phyloP scores from a whole-genome alignment of 75 land plant species.

The Cupressus sempervirens region DNA sequence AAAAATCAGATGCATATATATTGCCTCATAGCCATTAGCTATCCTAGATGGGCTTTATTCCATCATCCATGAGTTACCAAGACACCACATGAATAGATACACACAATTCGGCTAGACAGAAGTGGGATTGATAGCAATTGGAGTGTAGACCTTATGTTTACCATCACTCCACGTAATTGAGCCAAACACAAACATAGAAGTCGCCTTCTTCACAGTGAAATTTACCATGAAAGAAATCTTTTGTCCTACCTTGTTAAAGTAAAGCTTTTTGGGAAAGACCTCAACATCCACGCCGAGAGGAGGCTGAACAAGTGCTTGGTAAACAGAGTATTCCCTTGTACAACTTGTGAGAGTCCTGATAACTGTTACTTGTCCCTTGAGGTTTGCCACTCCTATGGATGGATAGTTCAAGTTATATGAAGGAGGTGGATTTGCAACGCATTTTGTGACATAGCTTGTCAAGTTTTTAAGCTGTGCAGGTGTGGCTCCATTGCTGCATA shows the following conservation, averaged over 20 bases:
- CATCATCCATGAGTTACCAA: no score
- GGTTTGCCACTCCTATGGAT: slow-evolving; percentile 42
- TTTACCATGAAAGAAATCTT: slow-evolving; percentile 35
- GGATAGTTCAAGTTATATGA: slow-evolving; percentile 62
- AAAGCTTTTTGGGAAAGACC: slow-evolving; percentile 37
- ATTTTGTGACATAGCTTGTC: slow-evolving; percentile 23
- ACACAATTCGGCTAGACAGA: neutral
- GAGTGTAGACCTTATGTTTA: slow-evolving; percentile 39
- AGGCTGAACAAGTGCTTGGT: slow-evolving; percentile 24
- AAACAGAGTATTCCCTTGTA: slow-evolving; percentile 30
- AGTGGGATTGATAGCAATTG: slow-evolving; percentile 30
- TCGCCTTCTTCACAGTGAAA: slow-evolving; percentile 22
- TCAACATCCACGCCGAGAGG: slow-evolving; percentile 44
- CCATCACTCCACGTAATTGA: slow-evolving; percentile 51
- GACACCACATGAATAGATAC: no score
- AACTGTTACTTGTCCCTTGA: slow-evolving; percentile 33
- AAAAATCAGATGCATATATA: no score
- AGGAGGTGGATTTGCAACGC: slow-evolving; percentile 3
- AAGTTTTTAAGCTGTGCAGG: slow-evolving; percentile 30
- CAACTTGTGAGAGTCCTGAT: slow-evolving; percentile 48
- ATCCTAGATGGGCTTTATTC: no score
- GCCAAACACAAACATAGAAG: slow-evolving; percentile 50
- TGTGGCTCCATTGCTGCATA: slow-evolving; percentile 49
- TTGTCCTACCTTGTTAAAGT: slow-evolving; percentile 30
- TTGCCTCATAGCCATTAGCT: no score